Evolutionary conservation across 225 moss, liverwort and hornwort species (phyloP).

Genomic region (Takakia lepidozioides): DNA sequence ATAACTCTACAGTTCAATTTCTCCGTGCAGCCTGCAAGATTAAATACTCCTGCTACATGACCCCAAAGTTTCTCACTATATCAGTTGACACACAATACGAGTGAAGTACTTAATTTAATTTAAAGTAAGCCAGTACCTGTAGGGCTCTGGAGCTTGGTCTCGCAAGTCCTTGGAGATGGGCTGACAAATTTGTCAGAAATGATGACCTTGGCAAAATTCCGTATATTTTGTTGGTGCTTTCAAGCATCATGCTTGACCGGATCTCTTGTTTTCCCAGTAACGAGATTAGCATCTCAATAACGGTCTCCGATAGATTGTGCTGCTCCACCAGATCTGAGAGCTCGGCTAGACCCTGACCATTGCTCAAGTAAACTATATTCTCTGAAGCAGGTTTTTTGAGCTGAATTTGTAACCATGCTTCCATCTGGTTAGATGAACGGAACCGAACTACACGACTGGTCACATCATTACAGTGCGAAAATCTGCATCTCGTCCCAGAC

Average conservation of each 20-base stretch:
- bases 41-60: too few species aligned
- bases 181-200: slow-evolving; percentile 16
- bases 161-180: slow-evolving; percentile 13
- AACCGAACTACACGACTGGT: too few species aligned
- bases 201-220: slow-evolving; percentile 22
- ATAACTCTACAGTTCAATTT: too few species aligned
- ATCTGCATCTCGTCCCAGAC: slow-evolving; percentile 12
- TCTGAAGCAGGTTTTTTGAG: neutral
- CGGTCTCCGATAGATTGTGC: slow-evolving; percentile 8
- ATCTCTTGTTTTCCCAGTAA: slow-evolving; percentile 26
- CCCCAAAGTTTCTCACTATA: neutral
- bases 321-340: slow-evolving; percentile 13
- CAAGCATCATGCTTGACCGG: slow-evolving; percentile 20
- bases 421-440: neutral
- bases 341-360: slow-evolving; percentile 7
- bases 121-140: neutral
- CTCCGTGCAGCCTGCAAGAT: too few species aligned
- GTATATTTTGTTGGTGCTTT: slow-evolving; percentile 28
- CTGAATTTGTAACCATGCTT: slow-evolving; percentile 16
- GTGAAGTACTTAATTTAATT: neutral
- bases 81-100: neutral
- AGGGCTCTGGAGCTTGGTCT: slow-evolving; percentile 1
- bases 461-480: slow-evolving; percentile 8
- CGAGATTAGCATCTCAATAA: slow-evolving; percentile 12
- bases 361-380: slow-evolving; percentile 18